Evolutionary conservation across 139 green algal genomes (phyloP).

Genomic region (Chlorella sp.): DNA sequence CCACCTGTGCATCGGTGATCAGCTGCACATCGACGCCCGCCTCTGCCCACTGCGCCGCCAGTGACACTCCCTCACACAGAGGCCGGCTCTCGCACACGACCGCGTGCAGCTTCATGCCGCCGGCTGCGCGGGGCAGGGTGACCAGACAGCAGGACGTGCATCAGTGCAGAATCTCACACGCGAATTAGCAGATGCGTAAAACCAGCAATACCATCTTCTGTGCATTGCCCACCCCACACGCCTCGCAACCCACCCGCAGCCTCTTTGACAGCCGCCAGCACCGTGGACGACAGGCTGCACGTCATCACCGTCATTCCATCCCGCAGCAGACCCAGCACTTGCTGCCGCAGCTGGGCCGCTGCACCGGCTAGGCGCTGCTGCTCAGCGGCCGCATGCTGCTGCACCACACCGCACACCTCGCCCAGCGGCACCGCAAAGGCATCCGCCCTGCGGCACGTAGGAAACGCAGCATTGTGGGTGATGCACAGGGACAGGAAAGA

Average conservation of each 20-base stretch:
- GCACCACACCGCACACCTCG: constrained; percentile 5
- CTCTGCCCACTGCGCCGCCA: constrained; percentile 33
- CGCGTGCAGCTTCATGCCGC: constrained; percentile 19
- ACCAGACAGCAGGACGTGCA: no score
- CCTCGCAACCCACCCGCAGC: neutral
- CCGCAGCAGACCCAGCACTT: constrained; percentile 4
- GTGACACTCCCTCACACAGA: constrained; percentile 50
- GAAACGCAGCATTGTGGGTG: neutral
- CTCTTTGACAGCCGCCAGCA: constrained; percentile 2
- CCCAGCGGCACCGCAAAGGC: neutral
- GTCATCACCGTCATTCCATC: constrained; percentile 35
- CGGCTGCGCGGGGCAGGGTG: neutral
- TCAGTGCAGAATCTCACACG: no score
- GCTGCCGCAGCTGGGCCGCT: neutral
- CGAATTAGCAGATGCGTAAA: no score
- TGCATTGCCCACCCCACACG: no score
- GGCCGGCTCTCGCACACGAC: constrained; percentile 54
- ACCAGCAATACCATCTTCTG: no score
- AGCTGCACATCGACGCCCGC: constrained; percentile 44
- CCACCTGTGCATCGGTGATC: constrained; percentile 56
- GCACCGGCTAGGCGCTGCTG: neutral
- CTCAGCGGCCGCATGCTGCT: neutral
- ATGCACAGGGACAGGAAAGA: neutral
- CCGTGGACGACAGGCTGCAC: neutral
- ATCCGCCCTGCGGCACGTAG: neutral